phyloP scores from a whole-genome alignment of 2,329 filamentous ascomycete genomes.

The Boeremia exigua region DNA sequence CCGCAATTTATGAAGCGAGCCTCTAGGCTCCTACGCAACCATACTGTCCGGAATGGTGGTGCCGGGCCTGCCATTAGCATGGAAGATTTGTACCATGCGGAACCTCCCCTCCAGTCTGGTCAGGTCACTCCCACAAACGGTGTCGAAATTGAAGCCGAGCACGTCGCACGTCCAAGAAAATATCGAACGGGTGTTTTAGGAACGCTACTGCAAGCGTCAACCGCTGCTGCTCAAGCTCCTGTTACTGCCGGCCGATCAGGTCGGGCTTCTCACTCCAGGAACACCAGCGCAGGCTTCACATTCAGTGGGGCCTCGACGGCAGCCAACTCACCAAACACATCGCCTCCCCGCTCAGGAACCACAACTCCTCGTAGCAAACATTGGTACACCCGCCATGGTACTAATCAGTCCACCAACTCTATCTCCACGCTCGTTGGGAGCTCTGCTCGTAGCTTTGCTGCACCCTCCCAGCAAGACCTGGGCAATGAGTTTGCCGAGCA shows the following conservation, averaged over 20 bases:
- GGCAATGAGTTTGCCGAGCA: conserved; percentile 52
- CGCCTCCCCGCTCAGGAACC: conserved; percentile 52
- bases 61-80: conserved; percentile 21
- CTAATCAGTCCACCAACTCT: conserved; percentile 49
- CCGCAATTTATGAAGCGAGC: conserved; percentile 52
- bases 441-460: conserved; percentile 50
- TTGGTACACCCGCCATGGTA: conserved; percentile 47
- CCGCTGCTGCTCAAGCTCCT: conserved; percentile 21
- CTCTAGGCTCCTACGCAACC: conserved; percentile 41
- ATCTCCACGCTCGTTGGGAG: conserved; percentile 54
- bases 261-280: conserved; percentile 28
- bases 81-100: conserved; percentile 42
- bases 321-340: conserved; percentile 46
- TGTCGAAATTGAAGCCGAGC: conserved; percentile 63
- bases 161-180: conserved; percentile 69
- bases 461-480: conserved; percentile 50
- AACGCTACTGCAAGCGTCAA: conserved; percentile 65
- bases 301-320: conserved; percentile 44
- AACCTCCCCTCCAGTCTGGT: conserved; percentile 50
- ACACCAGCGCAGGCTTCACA: conserved; percentile 29
- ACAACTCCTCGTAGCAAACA: conserved; percentile 48
- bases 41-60: conserved; percentile 33
- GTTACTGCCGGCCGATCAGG: conserved; percentile 11
- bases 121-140: conserved; percentile 57
- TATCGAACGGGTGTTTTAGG: conserved; percentile 78